phyloP scores from a whole-genome alignment of 2,329 filamentous ascomycete species.

The Colletotrichum chlorophyti region DNA sequence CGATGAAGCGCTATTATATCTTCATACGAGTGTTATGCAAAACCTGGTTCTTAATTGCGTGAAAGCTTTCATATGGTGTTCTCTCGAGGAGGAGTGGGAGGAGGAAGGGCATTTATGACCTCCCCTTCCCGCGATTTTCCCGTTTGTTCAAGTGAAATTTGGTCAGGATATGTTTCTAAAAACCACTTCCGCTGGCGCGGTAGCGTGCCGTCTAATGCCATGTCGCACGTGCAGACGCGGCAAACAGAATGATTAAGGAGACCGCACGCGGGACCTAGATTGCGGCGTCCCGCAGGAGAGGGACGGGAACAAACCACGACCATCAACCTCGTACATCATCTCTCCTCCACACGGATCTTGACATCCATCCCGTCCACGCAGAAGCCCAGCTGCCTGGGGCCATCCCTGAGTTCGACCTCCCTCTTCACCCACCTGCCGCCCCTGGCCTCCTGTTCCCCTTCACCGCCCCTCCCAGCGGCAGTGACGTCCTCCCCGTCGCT shows the following conservation, averaged over 20 bases:
- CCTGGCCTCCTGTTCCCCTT: conserved; percentile 34
- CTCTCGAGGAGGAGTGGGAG: neutral
- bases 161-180: neutral
- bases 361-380: conserved; percentile 79
- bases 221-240: neutral
- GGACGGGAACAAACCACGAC: neutral
- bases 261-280: neutral
- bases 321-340: conserved; percentile 26
- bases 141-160: neutral
- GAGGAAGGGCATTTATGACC: neutral
- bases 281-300: conserved; percentile 3
- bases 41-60: no score
- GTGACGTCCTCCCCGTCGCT: conserved; percentile 58
- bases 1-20: no score
- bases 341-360: conserved; percentile 72
- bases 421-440: conserved; percentile 73
- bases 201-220: neutral
- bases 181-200: conserved; percentile 4
- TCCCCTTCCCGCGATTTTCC: neutral
- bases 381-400: conserved; percentile 82
- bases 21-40: no score
- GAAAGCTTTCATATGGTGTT: no score
- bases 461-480: conserved; percentile 29
- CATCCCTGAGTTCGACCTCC: conserved; percentile 80
- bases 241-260: neutral